phyloP scores from a whole-genome alignment of 345 rosid genomes.

The Camelina laxa region DNA sequence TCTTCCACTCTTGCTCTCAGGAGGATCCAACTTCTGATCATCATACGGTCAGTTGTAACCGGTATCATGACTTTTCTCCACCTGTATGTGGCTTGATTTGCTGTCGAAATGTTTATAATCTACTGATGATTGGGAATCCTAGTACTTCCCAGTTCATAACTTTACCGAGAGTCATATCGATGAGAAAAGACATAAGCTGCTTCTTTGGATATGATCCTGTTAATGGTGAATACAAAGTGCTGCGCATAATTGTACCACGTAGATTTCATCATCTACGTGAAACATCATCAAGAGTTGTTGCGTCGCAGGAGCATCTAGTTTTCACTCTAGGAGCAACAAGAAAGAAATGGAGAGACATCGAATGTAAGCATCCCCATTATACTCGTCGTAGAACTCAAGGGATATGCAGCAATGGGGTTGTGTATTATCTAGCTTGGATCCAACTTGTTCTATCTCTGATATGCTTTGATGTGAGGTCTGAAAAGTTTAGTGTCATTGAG shows the following conservation, averaged over 20 bases:
- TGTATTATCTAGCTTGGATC: not conserved
- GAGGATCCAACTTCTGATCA: too few relatives aligned
- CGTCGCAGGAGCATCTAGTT: not conserved
- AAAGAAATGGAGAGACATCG: not conserved
- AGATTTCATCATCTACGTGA: too few relatives aligned
- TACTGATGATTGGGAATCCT: too few relatives aligned
- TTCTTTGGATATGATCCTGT: conserved; percentile 19
- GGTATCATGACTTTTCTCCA: too few relatives aligned
- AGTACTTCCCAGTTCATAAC: not conserved
- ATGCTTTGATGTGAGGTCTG: not conserved
- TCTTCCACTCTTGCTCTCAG: too few relatives aligned
- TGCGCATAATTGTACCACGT: not conserved
- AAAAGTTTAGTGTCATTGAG: not conserved
- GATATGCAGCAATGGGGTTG: not conserved
- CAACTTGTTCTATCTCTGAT: not conserved
- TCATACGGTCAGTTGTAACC: too few relatives aligned
- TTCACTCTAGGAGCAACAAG: not conserved
- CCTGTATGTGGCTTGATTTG: too few relatives aligned
- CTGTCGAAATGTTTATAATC: too few relatives aligned
- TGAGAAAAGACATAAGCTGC: not conserved
- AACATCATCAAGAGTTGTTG: not conserved
- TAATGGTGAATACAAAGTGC: not conserved
- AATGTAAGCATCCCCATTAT: not conserved
- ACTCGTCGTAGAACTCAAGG: not conserved
- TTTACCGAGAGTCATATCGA: not conserved